Evolutionary conservation across 768 basidiomycete species (phyloP).

Genomic region (Albatrellus ellisii): DNA sequence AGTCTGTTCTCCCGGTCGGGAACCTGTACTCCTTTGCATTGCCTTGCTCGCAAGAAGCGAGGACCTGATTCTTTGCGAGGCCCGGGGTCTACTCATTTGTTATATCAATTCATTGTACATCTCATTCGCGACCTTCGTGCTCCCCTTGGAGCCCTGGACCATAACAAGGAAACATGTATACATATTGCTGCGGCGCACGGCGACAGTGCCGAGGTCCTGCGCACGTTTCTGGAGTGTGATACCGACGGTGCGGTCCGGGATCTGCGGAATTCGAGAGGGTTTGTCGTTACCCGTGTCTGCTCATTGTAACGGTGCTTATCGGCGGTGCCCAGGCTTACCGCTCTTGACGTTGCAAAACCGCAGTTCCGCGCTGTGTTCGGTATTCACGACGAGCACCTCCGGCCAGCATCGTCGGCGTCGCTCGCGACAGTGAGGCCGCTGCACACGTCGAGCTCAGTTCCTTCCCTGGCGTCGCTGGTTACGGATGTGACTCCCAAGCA

Average conservation of each 20-base stretch:
- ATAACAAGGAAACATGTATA: conserved; percentile 61
- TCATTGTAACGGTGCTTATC: not conserved
- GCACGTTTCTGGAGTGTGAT: conserved; percentile 55
- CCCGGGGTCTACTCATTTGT: conserved; percentile 11
- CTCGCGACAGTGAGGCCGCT: conserved; percentile 33
- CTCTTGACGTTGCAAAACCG: conserved; percentile 53
- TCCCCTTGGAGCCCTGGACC: conserved; percentile 53
- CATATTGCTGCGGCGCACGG: conserved; percentile 73
- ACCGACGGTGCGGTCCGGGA: conserved; percentile 38
- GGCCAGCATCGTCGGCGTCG: conserved; percentile 41
- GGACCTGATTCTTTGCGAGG: conserved; percentile 12
- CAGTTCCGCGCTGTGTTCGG: conserved; percentile 55
- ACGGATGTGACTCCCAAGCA: conserved; percentile 5
- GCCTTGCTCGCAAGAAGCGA: conserved; percentile 13
- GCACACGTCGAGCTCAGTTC: conserved; percentile 32
- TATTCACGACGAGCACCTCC: conserved; percentile 30
- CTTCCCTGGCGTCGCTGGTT: conserved; percentile 32
- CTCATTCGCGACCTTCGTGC: conserved; percentile 58
- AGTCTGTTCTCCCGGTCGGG: conserved; percentile 36
- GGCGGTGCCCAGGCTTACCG: conserved; percentile 36
- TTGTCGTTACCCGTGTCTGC: conserved; percentile 17
- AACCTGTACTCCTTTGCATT: conserved; percentile 14
- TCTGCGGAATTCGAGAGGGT: conserved; percentile 64
- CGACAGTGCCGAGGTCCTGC: conserved; percentile 45
- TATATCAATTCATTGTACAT: conserved; percentile 49